Percentiles rank a stretch among this genome's conserved stretches.
phyloP scores from a whole-genome alignment of 139 green algal genomes.

The Chlorokybus atmophyticus region DNA sequence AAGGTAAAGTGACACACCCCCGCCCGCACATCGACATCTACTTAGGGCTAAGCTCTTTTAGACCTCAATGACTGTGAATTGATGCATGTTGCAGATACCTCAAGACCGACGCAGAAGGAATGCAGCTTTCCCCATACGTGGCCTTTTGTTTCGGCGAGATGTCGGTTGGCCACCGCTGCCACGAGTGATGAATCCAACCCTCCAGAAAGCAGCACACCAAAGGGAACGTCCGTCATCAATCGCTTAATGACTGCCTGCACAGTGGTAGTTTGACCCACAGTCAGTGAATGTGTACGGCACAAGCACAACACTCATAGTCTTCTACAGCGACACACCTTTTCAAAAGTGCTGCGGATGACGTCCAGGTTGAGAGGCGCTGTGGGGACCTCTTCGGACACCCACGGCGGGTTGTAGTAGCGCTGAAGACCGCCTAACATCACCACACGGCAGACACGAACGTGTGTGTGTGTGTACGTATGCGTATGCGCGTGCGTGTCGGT shows the following conservation, averaged over 20 bases:
- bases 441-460: too few relatives aligned
- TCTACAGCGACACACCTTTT: too few relatives aligned
- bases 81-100: too few relatives aligned
- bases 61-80: too few relatives aligned
- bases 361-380: conserved; percentile 25
- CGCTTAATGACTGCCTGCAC: conserved; percentile 34
- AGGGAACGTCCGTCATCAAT: conserved; percentile 91
- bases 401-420: conserved; percentile 73
- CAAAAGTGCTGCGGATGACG: conserved; percentile 47
- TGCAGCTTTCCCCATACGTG: conserved; percentile 27
- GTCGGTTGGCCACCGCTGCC: conserved; percentile 58
- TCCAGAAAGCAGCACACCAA: conserved; percentile 84
- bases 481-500: too few relatives aligned
- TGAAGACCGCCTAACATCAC: conserved; percentile 41
- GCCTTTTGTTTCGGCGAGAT: conserved; percentile 24
- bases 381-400: conserved; percentile 37
- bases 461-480: too few relatives aligned
- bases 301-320: too few relatives aligned
- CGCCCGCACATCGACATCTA: too few relatives aligned
- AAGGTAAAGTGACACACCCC: too few relatives aligned
- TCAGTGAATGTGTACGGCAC: too few relatives aligned
- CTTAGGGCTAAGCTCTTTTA: too few relatives aligned
- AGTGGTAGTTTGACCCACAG: too few relatives aligned
- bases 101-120: conserved; percentile 12
- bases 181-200: conserved; percentile 80